Evolutionary conservation across 2,329 filamentous ascomycete genomes (phyloP).

Genomic region (Pezicula radicicola): DNA sequence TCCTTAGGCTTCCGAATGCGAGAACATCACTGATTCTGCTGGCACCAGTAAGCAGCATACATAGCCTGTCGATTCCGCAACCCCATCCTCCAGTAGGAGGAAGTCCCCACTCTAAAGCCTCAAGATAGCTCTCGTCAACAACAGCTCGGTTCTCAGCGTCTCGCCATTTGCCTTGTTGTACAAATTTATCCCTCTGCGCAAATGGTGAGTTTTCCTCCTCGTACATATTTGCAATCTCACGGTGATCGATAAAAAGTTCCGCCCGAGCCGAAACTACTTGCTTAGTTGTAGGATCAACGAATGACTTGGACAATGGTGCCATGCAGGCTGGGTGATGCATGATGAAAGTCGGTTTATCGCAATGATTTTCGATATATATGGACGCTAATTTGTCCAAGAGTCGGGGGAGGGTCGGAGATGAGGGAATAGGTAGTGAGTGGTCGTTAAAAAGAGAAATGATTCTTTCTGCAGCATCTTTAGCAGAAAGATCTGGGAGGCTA

Average conservation of each 20-base stretch:
- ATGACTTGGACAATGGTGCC: constrained; percentile 88
- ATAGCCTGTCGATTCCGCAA: constrained; percentile 84
- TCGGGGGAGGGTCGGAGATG: constrained; percentile 55
- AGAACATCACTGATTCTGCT: constrained; percentile 82
- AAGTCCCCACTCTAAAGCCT: constrained; percentile 81
- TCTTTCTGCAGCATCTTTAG: constrained; percentile 52
- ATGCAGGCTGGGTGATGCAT: constrained; percentile 86
- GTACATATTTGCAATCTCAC: constrained; percentile 93
- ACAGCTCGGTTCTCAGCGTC: constrained; percentile 28
- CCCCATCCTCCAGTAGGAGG: constrained; percentile 98
- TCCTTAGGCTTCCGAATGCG: constrained; percentile 80
- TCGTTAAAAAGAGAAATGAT: constrained; percentile 53
- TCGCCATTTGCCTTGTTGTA: constrained; percentile 47
- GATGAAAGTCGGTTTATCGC: constrained; percentile 75
- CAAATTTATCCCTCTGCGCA: constrained; percentile 81
- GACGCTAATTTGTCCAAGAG: constrained; percentile 81
- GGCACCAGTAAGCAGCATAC: constrained; percentile 83
- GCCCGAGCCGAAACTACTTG: constrained; percentile 79
- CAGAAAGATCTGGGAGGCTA: constrained; percentile 34
- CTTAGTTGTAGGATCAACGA: constrained; percentile 64
- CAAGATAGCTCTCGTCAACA: constrained; percentile 70
- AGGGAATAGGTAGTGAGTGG: constrained; percentile 45
- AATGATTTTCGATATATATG: constrained; percentile 75
- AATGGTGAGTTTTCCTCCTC: constrained; percentile 96
- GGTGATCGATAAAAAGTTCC: constrained; percentile 77